Evolutionary conservation across 768 basidiomycete genomes (phyloP), one percentile per base, ranked within the genome.

Genomic region (Russula lepida): DNA sequence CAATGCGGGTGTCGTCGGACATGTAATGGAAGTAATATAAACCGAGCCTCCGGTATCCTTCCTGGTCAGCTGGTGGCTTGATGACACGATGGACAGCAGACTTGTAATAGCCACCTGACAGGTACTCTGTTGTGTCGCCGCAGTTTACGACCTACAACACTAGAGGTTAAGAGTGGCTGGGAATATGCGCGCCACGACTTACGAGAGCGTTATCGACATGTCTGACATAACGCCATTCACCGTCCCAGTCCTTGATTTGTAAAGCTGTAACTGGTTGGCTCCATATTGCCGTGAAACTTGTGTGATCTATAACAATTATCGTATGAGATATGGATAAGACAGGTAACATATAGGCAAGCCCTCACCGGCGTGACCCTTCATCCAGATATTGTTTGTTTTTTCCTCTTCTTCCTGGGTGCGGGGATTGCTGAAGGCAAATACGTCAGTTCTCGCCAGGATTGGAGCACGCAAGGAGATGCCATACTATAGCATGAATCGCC

Each of bases 401-500:
- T 58, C 48, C 55, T 73, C 71, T 41, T 74, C 74, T 32, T 74
- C 73, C 53, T 70, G 60, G 1, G 71, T 63, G 28, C 72, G 71
- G 8, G 72, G 74, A 55, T 72, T 71, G 56, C 74, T 75, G 43
- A 3, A 60, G 21, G 50, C 30, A 19, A 49, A 12, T 21, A 49
- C 6, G 39, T 65, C 37, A 65, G 46, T 21, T 32, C n/a, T n/a
- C 19, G n/a, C 17, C 46, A 25, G 3, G 15, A n/a, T 43, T 25
- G 19, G 5, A 13, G 21, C 41, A 17, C 33, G 19, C 25, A 49
- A 13, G 56, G 28, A 30, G 32, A 37, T 30, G 47, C 56, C 81
- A 13, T 30, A 83, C 83, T 85, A 86, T 73, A 85, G 84, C 82
- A 85, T 84, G 69, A 81, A 84, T 49, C 84, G 76, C 6, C 80